These are phyloP conservation scores for Takashimella koratensis DNA, from an alignment of 1,284 basidiomycete genomes.

Conservation along the genomic window DNA sequence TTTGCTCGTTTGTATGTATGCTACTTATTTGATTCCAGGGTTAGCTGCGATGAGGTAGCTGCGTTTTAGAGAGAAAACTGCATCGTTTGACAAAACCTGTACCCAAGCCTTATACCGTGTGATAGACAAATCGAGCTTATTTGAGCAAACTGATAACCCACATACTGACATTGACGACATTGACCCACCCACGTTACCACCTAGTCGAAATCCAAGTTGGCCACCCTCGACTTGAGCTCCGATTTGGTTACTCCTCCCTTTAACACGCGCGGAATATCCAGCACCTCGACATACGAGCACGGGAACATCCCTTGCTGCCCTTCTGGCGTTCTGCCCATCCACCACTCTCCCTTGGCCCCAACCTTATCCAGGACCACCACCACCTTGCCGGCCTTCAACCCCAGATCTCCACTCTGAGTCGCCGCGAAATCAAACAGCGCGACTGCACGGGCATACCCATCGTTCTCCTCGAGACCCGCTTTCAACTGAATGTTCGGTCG, in stretches of 20 bases:
- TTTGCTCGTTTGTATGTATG: no score
- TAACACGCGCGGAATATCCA: slow-evolving; percentile 36
- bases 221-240: slow-evolving; percentile 32
- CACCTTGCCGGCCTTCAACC: slow-evolving; percentile 78
- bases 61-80: no score
- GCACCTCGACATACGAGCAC: slow-evolving; percentile 57
- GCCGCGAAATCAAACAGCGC: slow-evolving; percentile 74
- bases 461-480: slow-evolving; percentile 20
- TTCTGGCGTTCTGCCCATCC: slow-evolving; percentile 45
- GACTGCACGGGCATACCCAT: slow-evolving; percentile 61
- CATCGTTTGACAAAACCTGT: no score
- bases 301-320: slow-evolving; percentile 57
- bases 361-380: slow-evolving; percentile 71
- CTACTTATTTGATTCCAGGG: no score
- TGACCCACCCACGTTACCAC: neutral
- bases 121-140: no score
- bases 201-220: slow-evolving; percentile 26
- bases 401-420: slow-evolving; percentile 73
- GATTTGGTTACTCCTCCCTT: slow-evolving; percentile 28
- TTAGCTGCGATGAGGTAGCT: no score
- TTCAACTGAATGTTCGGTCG: slow-evolving; percentile 12
- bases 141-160: no score
- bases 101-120: no score
- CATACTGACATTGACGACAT: no score
- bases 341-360: slow-evolving; percentile 75